Evolutionary conservation across 2,329 filamentous ascomycete species (phyloP).

Genomic region (Epichloe sylvatica): DNA sequence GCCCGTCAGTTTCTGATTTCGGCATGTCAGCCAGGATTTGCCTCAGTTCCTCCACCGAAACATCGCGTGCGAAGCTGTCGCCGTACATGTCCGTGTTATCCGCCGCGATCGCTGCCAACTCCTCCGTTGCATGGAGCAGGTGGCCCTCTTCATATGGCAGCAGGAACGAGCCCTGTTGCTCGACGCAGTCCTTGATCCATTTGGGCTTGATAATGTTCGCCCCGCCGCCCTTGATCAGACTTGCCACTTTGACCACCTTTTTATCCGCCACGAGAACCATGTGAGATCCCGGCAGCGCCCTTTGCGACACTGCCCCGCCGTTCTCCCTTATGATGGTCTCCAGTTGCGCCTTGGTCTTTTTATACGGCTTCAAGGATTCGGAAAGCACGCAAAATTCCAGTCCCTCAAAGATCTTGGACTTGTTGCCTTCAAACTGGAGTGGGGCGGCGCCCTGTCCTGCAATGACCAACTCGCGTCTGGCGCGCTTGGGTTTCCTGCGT

Average conservation of each 20-base stretch:
- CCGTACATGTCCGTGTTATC: slow-evolving; percentile 60
- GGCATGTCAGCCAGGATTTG: slow-evolving; percentile 36
- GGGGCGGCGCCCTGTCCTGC: slow-evolving; percentile 37
- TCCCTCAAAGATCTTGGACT: slow-evolving; percentile 56
- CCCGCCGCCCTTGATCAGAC: slow-evolving; percentile 57
- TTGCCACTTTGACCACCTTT: slow-evolving; percentile 67
- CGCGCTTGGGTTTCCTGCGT: slow-evolving; percentile 38
- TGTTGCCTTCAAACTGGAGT: slow-evolving; percentile 37
- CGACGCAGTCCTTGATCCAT: slow-evolving; percentile 76
- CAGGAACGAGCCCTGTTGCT: slow-evolving; percentile 41
- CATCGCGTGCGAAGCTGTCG: slow-evolving; percentile 69
- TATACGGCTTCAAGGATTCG: slow-evolving; percentile 54
- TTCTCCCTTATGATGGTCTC: slow-evolving; percentile 72
- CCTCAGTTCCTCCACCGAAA: slow-evolving; percentile 48
- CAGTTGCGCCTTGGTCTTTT: slow-evolving; percentile 64
- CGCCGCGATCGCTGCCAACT: slow-evolving; percentile 38
- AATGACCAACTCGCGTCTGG: slow-evolving; percentile 57
- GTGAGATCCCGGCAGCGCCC: slow-evolving; percentile 43
- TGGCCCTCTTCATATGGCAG: slow-evolving; percentile 51
- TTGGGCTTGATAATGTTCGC: slow-evolving; percentile 61
- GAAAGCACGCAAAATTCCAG: slow-evolving; percentile 74
- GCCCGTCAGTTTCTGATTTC: slow-evolving; percentile 26
- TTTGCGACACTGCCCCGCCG: slow-evolving; percentile 68
- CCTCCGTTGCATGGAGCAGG: slow-evolving; percentile 54
- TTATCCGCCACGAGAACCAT: slow-evolving; percentile 72